Evolutionary conservation across 495 filamentous ascomycete species (phyloP), one percentile per base, ranked within the genome.

Genomic region (Aeminium ludgeri): DNA sequence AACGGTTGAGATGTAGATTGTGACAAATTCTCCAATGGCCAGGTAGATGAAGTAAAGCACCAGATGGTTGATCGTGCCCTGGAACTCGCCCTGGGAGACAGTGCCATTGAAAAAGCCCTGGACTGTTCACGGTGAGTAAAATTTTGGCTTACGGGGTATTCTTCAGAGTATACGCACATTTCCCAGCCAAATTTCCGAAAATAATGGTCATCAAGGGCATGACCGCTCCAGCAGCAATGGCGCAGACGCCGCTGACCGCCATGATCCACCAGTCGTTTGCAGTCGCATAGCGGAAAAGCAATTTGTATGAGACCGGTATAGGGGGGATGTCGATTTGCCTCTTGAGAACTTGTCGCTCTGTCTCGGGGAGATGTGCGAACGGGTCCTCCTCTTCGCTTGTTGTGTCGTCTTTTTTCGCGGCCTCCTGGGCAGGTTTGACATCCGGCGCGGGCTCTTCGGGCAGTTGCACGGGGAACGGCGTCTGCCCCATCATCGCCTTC

Each of bases 41-140:
- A 96, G 70, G 55, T 94, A 95, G 10, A 96, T 62, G 40, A 94
- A 94, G 53, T 93, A 95, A 13, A 94, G 58, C 18, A 85, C 81
- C 45, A 81, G 71, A 27, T 65, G 66, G 16, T 57, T 56, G 39
- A 94, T 61, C 48, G 78, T 55, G 44, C 56, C 30, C 30, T 68
- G 64, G 64, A 91, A 87, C 2, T 65, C 55, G 13, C 61, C 53
- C 31, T 67, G 66, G 6, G 59, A 46, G 7, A 69, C 61, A 0
- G 45, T 55, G 1, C 64, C 61, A 2, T 39, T 15, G 6, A 75
- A 84, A 8, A 74, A 85, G 6, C 64, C 54, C 54, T 80, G 71
- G 51, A 96, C 23, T 25, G 8, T 25, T 25, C 23, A 4, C 23
- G 23, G 23, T 25, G 4, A 25, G 23, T n/a, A n/a, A n/a, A n/a